phyloP scores from a whole-genome alignment of 2,329 filamentous ascomycete genomes.

The Atkinsonella texensis region DNA sequence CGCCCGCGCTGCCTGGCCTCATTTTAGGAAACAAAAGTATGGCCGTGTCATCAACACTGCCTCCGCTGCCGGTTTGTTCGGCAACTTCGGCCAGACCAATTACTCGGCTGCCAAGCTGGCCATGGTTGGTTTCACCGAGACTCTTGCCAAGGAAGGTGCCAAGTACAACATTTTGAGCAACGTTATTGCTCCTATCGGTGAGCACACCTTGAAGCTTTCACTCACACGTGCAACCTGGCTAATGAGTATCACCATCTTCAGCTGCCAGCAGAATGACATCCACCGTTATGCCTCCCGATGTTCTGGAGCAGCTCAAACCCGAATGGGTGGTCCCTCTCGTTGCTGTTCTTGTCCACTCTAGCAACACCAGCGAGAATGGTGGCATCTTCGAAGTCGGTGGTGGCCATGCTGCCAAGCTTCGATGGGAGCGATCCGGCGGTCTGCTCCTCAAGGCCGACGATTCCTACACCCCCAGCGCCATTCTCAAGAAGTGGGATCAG shows the following conservation, averaged over 20 bases:
- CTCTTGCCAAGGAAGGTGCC: constrained; percentile 87
- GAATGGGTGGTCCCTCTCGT: constrained; percentile 94
- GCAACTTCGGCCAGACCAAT: constrained; percentile 90
- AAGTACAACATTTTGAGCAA: constrained; percentile 98
- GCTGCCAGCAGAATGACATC: constrained; percentile 92
- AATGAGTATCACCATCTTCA: constrained; percentile 13
- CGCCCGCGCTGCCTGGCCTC: constrained; percentile 84
- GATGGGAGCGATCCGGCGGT: constrained; percentile 89
- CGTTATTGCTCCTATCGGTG: constrained; percentile 76
- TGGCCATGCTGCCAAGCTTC: constrained; percentile 81
- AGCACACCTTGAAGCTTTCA: constrained; percentile 9
- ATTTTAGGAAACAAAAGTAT: constrained; percentile 98
- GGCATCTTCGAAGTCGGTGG: constrained; percentile 89
- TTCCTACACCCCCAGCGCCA: constrained; percentile 74
- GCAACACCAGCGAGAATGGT: constrained; percentile 71
- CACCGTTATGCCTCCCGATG: constrained; percentile 90
- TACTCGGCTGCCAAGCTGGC: constrained; percentile 95
- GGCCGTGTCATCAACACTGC: constrained; percentile 93
- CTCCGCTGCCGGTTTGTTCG: constrained; percentile 91
- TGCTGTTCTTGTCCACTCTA: constrained; percentile 75
- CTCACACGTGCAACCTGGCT: neutral
- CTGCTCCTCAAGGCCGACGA: constrained; percentile 82
- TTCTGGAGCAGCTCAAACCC: constrained; percentile 73
- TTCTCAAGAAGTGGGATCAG: constrained; percentile 82
- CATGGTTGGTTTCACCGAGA: constrained; percentile 95